Conservation (phyloP, 164 flowering plant species). For the Berberis vulgaris region DNA sequence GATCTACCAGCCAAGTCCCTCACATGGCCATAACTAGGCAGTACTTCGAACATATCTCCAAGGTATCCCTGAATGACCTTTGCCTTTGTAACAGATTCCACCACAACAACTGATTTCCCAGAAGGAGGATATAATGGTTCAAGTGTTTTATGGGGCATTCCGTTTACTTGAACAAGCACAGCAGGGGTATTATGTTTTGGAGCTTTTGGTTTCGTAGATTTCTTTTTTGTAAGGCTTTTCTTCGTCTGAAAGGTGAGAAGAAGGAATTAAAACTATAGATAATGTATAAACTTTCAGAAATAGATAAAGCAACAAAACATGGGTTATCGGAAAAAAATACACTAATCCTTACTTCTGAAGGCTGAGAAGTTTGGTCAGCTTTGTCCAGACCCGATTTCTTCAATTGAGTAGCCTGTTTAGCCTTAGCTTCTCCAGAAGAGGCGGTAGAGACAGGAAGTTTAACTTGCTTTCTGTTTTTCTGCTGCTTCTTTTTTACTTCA, state of each 20-base stretch:
- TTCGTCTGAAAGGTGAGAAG: constrained; percentile 31
- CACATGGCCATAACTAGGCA: constrained; percentile 96
- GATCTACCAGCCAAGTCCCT: constrained; percentile 95
- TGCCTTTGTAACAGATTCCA: constrained; percentile 87
- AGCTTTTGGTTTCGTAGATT: too few species aligned
- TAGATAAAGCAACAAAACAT: constrained; percentile 6
- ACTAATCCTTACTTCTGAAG: constrained; percentile 30
- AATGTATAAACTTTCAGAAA: constrained; percentile 7
- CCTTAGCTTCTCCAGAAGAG: constrained; percentile 15
- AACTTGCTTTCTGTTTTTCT: constrained; percentile 26
- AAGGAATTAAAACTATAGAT: constrained; percentile 20
- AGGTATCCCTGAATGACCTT: constrained; percentile 87
- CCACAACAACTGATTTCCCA: constrained; percentile 81
- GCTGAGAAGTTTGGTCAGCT: constrained; percentile 11
- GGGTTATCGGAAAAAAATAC: background rate
- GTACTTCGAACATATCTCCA: constrained; percentile 85
- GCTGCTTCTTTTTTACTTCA: constrained; percentile 18
- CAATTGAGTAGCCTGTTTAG: constrained; percentile 17
- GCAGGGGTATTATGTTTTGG: constrained; percentile 1
- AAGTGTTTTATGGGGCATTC: constrained; percentile 13
- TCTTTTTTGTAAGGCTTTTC: background rate
- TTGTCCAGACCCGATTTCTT: constrained; percentile 13
- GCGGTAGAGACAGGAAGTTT: constrained; percentile 11
- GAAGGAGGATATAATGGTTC: constrained; percentile 65
- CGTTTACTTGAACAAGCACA: constrained; percentile 12